Evolutionary conservation across 1,139 yeast genomes (phyloP), one percentile per base, ranked within the genome.

Genomic region (Lodderomyces margitis): DNA sequence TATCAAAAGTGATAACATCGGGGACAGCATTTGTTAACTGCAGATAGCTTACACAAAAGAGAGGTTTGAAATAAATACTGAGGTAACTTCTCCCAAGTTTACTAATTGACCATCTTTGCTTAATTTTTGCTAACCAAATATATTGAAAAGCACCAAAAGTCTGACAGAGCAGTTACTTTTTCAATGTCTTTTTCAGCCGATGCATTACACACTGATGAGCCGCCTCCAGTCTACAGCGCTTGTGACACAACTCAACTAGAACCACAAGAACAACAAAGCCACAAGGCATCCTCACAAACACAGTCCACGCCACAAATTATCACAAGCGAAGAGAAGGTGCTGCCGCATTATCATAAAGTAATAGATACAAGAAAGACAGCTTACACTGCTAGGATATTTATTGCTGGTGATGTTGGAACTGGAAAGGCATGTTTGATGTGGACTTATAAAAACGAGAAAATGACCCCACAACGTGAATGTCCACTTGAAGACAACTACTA

Each of bases 401-500:
- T 88, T 16, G 96, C 91, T 4, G 98, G 98, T 4, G 98, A 91
- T 60, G 95, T 95, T 51, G 95, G 92, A 10, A 87, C 96, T 58
- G 98, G 98, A 23, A 91, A 91, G 62, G 91, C 98, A 0, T 86
- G 95, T 51, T 64, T 91, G 47, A 65, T 91, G 45, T 83, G 86
- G 24, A 78, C 91, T n/a, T 91, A 87, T 57, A 79, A 89, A 3
- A 81, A 83, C 51, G 88, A 88, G 20, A 73, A 75, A 49, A 86
- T 85, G 56, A 96, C 96, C 2, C 74, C 74, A 37, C 74, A 77
- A 11, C 87, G 87, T 56, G 88, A 86, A n/a, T 96, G 96, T 2
- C 87, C 95, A 0, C 85, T 89, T 19, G 88, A 88, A 63, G 96
- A 88, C 54, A 87, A 87, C 4, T 25, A 16, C 12, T 79, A 86